phyloP scores from a whole-genome alignment of 306 rosid species.

The apple (Malus domestica) region DNA sequence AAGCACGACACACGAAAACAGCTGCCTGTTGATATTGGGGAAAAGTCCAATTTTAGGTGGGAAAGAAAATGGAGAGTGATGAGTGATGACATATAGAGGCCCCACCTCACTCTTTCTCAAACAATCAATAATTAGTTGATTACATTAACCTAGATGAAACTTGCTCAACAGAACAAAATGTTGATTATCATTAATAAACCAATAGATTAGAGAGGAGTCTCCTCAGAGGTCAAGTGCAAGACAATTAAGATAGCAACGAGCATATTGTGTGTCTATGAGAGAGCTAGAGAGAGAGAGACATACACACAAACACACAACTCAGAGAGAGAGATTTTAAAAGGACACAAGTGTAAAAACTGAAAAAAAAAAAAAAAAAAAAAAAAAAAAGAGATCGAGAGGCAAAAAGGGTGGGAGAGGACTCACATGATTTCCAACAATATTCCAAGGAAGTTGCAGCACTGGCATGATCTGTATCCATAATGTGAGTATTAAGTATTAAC shows the following conservation, averaged over 20 bases:
- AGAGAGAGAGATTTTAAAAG: conserved; percentile 1
- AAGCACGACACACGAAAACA: conserved; percentile 23
- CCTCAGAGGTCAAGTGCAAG: conserved; percentile 34
- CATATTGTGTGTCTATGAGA: conserved; percentile 15
- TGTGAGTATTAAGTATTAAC: conserved; percentile 19
- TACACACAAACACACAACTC: neutral
- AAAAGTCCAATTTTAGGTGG: conserved; percentile 73
- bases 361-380: neutral
- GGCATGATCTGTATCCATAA: conserved; percentile 51
- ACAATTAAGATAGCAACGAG: conserved; percentile 56
- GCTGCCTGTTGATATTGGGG: conserved; percentile 6
- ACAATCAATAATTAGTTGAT: neutral
- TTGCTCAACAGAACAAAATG: neutral
- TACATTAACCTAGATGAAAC: neutral
- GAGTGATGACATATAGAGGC: conserved; percentile 30
- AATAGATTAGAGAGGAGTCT: conserved; percentile 12
- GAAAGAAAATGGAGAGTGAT: conserved; percentile 38
- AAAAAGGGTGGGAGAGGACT: conserved; percentile 16
- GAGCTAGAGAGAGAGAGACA: conserved; percentile 11
- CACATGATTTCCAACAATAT: conserved; percentile 50
- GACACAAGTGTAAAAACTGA: conserved; percentile 33
- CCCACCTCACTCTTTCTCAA: conserved; percentile 15
- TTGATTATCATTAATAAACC: neutral
- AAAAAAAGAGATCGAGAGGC: neutral
- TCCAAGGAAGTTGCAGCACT: conserved; percentile 35